These are phyloP conservation scores for Linum lewisii DNA, from an alignment of 345 rosid species.

Conservation along the genomic window DNA sequence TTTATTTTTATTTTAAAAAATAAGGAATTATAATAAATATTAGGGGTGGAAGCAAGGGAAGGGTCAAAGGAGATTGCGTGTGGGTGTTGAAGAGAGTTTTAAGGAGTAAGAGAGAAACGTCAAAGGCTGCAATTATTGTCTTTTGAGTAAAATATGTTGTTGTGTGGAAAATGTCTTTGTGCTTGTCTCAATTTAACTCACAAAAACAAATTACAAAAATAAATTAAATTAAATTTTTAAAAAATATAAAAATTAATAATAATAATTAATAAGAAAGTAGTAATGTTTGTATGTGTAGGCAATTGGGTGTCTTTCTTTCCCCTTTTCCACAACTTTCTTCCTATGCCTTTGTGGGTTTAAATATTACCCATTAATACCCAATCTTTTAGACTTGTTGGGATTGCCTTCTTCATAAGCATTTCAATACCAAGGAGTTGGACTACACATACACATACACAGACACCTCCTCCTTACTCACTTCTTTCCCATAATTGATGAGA, in stretches of 20 bases:
- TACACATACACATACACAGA: background rate
- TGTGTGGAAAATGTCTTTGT: conserved; percentile 22
- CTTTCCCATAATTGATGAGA: conserved; percentile 11
- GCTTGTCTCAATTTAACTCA: background rate
- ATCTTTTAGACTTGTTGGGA: conserved; percentile 7
- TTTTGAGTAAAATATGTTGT: conserved; percentile 31
- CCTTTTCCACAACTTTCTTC: background rate
- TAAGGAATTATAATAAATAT: too few species aligned
- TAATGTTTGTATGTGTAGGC: background rate
- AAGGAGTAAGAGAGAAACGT: conserved; percentile 38
- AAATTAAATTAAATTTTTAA: too few species aligned
- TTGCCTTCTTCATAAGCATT: conserved; percentile 38
- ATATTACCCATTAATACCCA: background rate
- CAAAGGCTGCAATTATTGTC: conserved; percentile 54
- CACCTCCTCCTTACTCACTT: background rate
- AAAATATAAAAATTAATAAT: too few species aligned
- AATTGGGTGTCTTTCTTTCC: background rate
- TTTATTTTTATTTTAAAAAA: background rate
- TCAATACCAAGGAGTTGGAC: conserved; percentile 12
- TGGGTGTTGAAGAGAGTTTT: conserved; percentile 36
- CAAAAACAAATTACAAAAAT: background rate
- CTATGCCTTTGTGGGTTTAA: background rate
- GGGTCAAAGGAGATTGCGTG: conserved; percentile 59
- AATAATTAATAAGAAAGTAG: background rate
- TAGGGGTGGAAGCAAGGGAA: background rate